These are phyloP conservation scores for Quercus tomentella DNA, from an alignment of 331 rosid species.

Conservation along the genomic window DNA sequence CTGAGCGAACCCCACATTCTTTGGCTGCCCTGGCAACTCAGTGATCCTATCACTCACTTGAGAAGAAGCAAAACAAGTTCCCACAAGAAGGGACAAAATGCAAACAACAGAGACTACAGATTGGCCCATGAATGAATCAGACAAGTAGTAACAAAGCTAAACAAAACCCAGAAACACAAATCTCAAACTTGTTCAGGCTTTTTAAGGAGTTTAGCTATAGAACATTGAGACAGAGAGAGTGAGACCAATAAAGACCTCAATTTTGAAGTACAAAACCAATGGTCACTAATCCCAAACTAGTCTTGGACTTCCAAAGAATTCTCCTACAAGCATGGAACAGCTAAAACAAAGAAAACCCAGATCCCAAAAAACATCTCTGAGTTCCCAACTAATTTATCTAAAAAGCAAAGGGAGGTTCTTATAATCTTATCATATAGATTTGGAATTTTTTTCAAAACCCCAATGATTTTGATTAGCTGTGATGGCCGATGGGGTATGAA, in stretches of 20 bases:
- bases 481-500: constrained; percentile 8
- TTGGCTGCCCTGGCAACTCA: constrained; percentile 81
- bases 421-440: constrained; percentile 7
- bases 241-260: background rate
- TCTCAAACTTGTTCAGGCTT: constrained; percentile 18
- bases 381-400: constrained; percentile 12
- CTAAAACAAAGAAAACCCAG: background rate
- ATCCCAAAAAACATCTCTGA: constrained; percentile 21
- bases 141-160: background rate
- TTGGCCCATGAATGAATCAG: constrained; percentile 39
- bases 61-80: constrained; percentile 41
- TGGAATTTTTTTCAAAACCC: constrained; percentile 24
- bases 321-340: constrained; percentile 17
- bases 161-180: constrained; percentile 19
- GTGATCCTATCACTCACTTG: constrained; percentile 66
- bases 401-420: constrained; percentile 1
- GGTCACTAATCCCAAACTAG: constrained; percentile 36
- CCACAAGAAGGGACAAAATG: constrained; percentile 37
- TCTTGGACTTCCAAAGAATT: constrained; percentile 14
- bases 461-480: constrained; percentile 36
- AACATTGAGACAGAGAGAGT: background rate
- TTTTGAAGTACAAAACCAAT: constrained; percentile 12
- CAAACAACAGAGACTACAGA: constrained; percentile 28
- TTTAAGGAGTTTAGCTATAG: constrained; percentile 9
- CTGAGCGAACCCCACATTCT: constrained; percentile 61